Percentiles rank a stretch among this genome's conserved stretches.
Evolutionary conservation across 768 basidiomycete genomes (phyloP).

Genomic region (Pulveroboletus frians): DNA sequence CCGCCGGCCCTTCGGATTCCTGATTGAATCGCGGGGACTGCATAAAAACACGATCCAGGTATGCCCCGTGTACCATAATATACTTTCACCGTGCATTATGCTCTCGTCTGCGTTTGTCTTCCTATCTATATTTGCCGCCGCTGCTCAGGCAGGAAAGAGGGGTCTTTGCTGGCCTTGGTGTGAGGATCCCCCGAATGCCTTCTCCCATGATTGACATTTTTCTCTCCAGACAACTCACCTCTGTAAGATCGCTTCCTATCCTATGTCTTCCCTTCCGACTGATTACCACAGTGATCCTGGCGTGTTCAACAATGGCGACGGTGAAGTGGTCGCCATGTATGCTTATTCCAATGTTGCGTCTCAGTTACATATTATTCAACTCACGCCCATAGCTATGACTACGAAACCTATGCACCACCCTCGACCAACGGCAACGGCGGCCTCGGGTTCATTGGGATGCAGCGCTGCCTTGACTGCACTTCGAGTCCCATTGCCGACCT

Average conservation of each 20-base stretch:
- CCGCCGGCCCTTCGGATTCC: background rate
- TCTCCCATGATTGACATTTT: background rate
- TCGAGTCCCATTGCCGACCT: slow-evolving; percentile 34
- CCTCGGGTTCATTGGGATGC: slow-evolving; percentile 37
- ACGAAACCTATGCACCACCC: slow-evolving; percentile 32
- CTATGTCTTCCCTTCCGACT: background rate
- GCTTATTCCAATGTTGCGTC: background rate
- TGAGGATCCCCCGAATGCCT: slow-evolving; percentile 2
- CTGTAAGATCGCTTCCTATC: slow-evolving; percentile 22
- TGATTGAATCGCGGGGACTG: background rate
- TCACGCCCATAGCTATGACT: slow-evolving; percentile 30
- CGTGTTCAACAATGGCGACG: slow-evolving; percentile 29
- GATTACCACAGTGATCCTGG: slow-evolving; percentile 23
- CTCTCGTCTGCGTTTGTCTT: slow-evolving; percentile 14
- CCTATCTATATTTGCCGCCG: slow-evolving; percentile 13
- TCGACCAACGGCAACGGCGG: slow-evolving; percentile 35
- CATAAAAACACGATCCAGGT: slow-evolving; percentile 15
- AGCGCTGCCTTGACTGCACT: slow-evolving; percentile 34
- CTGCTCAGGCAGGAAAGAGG: slow-evolving; percentile 33
- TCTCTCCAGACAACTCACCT: slow-evolving; percentile 20
- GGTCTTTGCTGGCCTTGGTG: slow-evolving; percentile 37
- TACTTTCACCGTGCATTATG: slow-evolving; percentile 10
- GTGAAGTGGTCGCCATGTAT: slow-evolving; percentile 34
- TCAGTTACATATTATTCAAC: background rate
- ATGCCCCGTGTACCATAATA: background rate